A percentile compares a stretch with the other conserved stretches of the same genome.
These are phyloP conservation scores for Solanum piurae DNA, from an alignment of 257 asterid species.

Conservation along the genomic window DNA sequence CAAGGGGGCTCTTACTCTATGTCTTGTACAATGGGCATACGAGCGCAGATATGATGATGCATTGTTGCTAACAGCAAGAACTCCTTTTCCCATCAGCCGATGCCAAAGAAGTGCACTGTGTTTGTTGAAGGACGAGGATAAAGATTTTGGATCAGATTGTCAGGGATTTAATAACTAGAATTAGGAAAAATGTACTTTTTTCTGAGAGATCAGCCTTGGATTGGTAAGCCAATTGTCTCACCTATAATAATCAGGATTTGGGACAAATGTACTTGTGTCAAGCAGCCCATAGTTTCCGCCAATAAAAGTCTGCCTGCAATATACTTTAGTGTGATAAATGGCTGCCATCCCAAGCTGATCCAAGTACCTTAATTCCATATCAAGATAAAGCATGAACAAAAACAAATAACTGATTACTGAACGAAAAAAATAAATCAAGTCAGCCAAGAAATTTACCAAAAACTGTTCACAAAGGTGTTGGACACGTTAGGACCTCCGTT, in stretches of 20 bases:
- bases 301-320: slow-evolving; percentile 77
- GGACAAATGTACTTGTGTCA: slow-evolving; percentile 51
- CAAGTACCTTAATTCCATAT: slow-evolving; percentile 46
- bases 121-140: neutral
- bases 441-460: slow-evolving; percentile 42
- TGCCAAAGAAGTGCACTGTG: slow-evolving; percentile 90
- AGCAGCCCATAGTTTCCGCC: slow-evolving; percentile 92
- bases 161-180: slow-evolving; percentile 50
- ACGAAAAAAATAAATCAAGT: neutral
- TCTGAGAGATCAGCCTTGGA: neutral
- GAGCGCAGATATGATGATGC: slow-evolving; percentile 58
- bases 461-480: slow-evolving; percentile 67
- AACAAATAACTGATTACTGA: neutral
- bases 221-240: slow-evolving; percentile 10
- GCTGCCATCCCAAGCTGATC: slow-evolving; percentile 99
- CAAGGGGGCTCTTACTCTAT: slow-evolving; percentile 38
- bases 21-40: slow-evolving; percentile 80
- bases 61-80: slow-evolving; percentile 40
- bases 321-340: slow-evolving; percentile 55
- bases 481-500: slow-evolving; percentile 63
- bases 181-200: slow-evolving; percentile 75
- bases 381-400: neutral
- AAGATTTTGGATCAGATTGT: neutral
- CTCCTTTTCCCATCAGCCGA: slow-evolving; percentile 88
- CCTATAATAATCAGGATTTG: slow-evolving; percentile 98